Evolutionary conservation across 2,329 filamentous ascomycete species (phyloP).

Genomic region (Fusarium sp.): DNA sequence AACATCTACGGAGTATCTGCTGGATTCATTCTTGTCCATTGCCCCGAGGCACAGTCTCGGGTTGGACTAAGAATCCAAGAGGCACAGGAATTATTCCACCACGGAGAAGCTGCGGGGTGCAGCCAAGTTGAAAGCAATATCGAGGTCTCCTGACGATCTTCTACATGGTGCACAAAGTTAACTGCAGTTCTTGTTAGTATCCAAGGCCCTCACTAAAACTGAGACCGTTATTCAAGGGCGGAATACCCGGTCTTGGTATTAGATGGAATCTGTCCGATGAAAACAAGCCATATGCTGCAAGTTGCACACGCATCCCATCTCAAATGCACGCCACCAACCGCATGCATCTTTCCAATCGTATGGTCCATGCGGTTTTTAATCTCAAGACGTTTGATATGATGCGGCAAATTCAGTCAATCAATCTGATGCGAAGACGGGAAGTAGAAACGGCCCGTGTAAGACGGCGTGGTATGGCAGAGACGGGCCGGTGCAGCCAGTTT

Average conservation of each 20-base stretch:
- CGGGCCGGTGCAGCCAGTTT: conserved; percentile 32
- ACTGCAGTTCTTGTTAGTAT: not conserved
- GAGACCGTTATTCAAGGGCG: not conserved
- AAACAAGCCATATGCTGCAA: conserved; percentile 11
- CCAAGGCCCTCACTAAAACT: not conserved
- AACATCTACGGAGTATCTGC: not conserved
- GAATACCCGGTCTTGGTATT: not conserved
- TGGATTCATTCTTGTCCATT: conserved; percentile 2
- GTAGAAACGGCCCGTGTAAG: conserved; percentile 31
- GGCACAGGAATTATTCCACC: conserved; percentile 25
- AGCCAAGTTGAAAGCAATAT: conserved; percentile 18
- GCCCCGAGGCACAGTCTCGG: conserved; percentile 8
- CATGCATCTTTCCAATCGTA: conserved; percentile 22
- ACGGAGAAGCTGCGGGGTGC: conserved; percentile 36
- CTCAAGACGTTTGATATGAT: not conserved
- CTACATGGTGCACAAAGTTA: too few species aligned
- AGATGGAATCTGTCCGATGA: conserved; percentile 4
- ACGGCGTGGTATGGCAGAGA: conserved; percentile 29
- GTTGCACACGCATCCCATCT: conserved; percentile 24
- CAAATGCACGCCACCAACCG: conserved; percentile 14
- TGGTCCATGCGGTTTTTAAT: conserved; percentile 34
- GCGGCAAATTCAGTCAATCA: not conserved
- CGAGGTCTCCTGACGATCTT: conserved; percentile 27
- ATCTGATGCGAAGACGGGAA: conserved; percentile 12
- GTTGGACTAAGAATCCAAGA: not conserved